Evolutionary conservation across 1,284 basidiomycete genomes (phyloP).

Genomic region (Leccinum pachyderme): DNA sequence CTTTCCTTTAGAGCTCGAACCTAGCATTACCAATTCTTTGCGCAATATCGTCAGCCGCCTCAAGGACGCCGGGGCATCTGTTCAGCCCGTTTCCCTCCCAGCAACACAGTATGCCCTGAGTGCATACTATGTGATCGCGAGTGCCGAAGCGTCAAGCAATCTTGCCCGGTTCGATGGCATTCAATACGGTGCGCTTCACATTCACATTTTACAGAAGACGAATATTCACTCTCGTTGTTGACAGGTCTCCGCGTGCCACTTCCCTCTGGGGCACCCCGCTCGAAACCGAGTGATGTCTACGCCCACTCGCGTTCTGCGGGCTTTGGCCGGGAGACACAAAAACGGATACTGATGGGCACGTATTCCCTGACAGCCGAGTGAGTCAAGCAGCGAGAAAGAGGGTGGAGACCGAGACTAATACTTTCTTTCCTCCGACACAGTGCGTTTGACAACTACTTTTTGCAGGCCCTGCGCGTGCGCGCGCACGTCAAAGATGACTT

Average conservation of each 20-base stretch:
- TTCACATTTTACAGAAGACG: neutral
- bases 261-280: slow-evolving; percentile 41
- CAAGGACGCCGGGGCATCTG: slow-evolving; percentile 58
- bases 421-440: slow-evolving; percentile 38
- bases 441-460: slow-evolving; percentile 95
- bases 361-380: slow-evolving; percentile 92
- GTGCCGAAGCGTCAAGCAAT: slow-evolving; percentile 93
- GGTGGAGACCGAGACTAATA: neutral
- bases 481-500: slow-evolving; percentile 75
- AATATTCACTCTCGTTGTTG: neutral
- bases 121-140: slow-evolving; percentile 94
- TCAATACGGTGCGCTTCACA: slow-evolving; percentile 52
- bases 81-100: slow-evolving; percentile 79
- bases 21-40: slow-evolving; percentile 46
- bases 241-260: slow-evolving; percentile 50
- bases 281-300: slow-evolving; percentile 52
- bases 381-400: slow-evolving; percentile 26
- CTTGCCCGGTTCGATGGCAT: slow-evolving; percentile 90
- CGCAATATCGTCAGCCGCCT: slow-evolving; percentile 52
- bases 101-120: slow-evolving; percentile 79
- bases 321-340: slow-evolving; percentile 86
- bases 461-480: slow-evolving; percentile 86
- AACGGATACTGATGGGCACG: slow-evolving; percentile 88
- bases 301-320: slow-evolving; percentile 58
- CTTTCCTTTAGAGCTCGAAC: slow-evolving; percentile 72